Conservation (phyloP, 352 stramenopile species). For the Phytophthora melonis region DNA sequence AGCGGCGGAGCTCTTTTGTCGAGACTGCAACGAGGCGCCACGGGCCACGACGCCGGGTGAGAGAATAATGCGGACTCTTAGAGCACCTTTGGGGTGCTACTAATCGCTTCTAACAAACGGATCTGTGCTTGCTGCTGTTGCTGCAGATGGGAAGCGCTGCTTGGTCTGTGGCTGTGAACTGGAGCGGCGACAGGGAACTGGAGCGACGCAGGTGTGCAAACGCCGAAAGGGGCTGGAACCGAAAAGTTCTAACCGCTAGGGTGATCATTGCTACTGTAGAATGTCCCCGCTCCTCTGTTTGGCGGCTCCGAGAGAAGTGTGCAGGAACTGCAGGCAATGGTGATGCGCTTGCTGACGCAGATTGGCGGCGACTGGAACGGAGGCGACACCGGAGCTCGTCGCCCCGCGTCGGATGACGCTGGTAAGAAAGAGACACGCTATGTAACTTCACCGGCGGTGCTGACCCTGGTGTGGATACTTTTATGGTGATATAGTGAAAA, state of each 20-base stretch:
- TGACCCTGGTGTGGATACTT: conserved; percentile 13
- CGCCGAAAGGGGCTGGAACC: not conserved
- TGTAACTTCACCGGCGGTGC: not conserved
- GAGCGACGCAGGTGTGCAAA: conserved; percentile 15
- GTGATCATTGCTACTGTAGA: not conserved
- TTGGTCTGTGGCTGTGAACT: conserved; percentile 73
- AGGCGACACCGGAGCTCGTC: conserved; percentile 38
- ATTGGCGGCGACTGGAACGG: conserved; percentile 45
- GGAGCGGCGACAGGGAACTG: conserved; percentile 25
- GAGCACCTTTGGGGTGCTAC: not conserved
- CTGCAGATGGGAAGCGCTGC: conserved; percentile 68
- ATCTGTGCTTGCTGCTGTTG: not conserved
- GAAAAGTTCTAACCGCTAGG: not conserved
- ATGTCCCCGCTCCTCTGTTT: not conserved
- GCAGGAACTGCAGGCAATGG: conserved; percentile 56
- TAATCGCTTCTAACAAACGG: not conserved
- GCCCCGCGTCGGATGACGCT: conserved; percentile 62
- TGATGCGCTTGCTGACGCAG: conserved; percentile 50
- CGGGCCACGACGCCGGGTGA: conserved; percentile 60
- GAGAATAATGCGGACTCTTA: not conserved
- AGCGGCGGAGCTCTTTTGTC: conserved; percentile 55
- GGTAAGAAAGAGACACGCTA: conserved; percentile 29
- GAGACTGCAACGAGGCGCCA: conserved; percentile 70
- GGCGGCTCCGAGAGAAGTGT: conserved; percentile 19
- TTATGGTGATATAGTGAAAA: conserved; percentile 48